Conservation (phyloP, 768 basidiomycete species). For the Cystofilobasidium bisporidii region DNA sequence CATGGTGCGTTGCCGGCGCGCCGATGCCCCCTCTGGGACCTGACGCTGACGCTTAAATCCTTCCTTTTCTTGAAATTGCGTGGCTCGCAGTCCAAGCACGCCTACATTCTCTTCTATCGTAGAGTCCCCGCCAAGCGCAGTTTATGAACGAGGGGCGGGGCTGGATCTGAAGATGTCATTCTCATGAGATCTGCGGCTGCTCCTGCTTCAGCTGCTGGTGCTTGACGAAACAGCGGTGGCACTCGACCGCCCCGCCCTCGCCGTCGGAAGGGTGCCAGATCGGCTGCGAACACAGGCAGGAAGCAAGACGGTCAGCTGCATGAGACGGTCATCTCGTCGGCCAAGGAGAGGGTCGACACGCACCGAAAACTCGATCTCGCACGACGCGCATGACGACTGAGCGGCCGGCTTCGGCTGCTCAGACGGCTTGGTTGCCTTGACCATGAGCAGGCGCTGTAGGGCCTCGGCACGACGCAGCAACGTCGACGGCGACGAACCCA, state of each 20-base stretch:
- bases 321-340: no score
- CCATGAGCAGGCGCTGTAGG: background rate
- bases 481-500: background rate
- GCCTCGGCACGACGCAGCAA: background rate
- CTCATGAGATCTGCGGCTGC: background rate
- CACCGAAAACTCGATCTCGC: background rate
- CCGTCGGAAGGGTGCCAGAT: background rate
- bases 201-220: no score
- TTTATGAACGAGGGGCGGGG: background rate
- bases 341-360: background rate
- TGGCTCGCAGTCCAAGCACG: conserved; percentile 18
- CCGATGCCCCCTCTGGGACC: background rate
- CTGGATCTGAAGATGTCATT: background rate
- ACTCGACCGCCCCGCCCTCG: background rate
- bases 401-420: background rate
- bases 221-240: background rate
- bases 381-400: background rate
- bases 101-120: conserved; percentile 30
- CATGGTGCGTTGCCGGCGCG: conserved; percentile 47
- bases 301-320: background rate
- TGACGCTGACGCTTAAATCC: background rate
- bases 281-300: background rate
- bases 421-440: background rate
- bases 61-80: no score
- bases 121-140: conserved; percentile 18